Base-by-base conservation (phyloP, 257 asterid species). In the Primulina tabacum region DNA sequence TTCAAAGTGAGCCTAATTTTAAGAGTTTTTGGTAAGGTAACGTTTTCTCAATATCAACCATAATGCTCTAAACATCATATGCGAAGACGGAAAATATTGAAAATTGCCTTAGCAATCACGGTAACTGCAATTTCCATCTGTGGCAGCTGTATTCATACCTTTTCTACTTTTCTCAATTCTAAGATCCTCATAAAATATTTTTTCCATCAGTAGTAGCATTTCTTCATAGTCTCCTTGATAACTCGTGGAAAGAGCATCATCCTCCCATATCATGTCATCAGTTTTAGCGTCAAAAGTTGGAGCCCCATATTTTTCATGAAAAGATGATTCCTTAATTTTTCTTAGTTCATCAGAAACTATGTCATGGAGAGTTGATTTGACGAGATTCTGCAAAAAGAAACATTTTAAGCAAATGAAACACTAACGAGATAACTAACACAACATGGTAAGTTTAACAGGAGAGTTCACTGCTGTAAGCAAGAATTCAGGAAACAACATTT, bases 241-340 rank as follows among this genome's bases (percentile, higher is more conserved):
- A 79, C 85, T 87, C 20, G 88, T 72, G 68, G 79, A 86, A 69
- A 85, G 82, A 66, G 97, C 93, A 71, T 91, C 87, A 81, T 89
- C 91, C 76, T 94, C 96, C 97, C 97, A 94, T 80, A 94, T 79
- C 81, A 82, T 79, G 82, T 91, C 92, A 75, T 84, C 90, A 69
- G 64, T 52, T 40, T 71, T 75, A 29, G 76, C 70, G 68, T 55
- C 71, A 72, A 52, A 17, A 20, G 53, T 35, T 30, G 85, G 75
- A 64, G 71, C 55, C 30, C 37, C 73, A 47, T 71, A 59, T 64
- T 77, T 60, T 38, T 67, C 82, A 66, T 79, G 75, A 40, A 67
- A 60, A 20, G 89, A 75, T 24, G 80, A 65, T 62, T 79, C 80
- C 82, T 86, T 84, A 57, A 93, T 68, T 81, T 89, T 90, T 68